A percentile compares a stretch with the other conserved stretches of the same genome.
Conservation (phyloP, 305 asterid species). For the Fraxinus ornus region DNA sequence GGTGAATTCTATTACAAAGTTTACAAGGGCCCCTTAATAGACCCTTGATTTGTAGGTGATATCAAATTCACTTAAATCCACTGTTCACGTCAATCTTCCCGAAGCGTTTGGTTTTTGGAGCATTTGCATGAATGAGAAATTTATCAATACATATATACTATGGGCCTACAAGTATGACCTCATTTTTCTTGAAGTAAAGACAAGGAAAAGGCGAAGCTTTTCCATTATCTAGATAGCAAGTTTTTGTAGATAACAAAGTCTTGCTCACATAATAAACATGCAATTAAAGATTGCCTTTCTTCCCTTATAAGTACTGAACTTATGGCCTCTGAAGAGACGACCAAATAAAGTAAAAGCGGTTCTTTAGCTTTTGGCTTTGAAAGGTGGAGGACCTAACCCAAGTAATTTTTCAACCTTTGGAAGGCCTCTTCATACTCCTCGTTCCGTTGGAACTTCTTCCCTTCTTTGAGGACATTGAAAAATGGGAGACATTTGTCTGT, state of each 20-base stretch:
- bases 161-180: not conserved
- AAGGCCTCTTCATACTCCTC: not conserved
- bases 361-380: not conserved
- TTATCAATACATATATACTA: not conserved
- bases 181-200: not conserved
- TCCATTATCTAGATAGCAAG: not conserved
- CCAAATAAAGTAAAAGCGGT: not conserved
- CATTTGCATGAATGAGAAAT: not conserved
- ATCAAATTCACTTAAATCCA: too few relatives aligned
- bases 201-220: not conserved
- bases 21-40: too few relatives aligned
- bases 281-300: not conserved
- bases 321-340: not conserved
- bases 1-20: too few relatives aligned
- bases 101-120: too few relatives aligned
- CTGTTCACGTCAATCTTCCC: too few relatives aligned
- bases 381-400: not conserved
- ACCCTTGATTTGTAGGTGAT: too few relatives aligned
- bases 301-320: not conserved
- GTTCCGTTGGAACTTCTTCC: not conserved
- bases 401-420: not conserved
- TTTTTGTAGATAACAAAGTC: not conserved
- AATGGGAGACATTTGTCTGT: not conserved
- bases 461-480: not conserved
- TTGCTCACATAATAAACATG: not conserved